These are phyloP conservation scores for Claviceps sorghi DNA, from an alignment of 2,329 filamentous ascomycete species.

Conservation along the genomic window DNA sequence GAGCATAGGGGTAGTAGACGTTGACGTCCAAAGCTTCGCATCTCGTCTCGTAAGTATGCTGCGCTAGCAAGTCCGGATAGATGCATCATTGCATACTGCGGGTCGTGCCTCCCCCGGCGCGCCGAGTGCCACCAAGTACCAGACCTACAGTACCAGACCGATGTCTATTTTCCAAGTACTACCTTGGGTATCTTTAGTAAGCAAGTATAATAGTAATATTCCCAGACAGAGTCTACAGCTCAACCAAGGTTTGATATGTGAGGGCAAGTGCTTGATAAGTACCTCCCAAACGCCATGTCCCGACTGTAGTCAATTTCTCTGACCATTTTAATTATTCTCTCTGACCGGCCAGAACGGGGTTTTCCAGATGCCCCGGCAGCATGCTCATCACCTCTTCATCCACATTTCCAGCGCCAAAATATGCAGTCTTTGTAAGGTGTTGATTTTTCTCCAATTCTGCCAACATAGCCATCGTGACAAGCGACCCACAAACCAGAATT, in stretches of 20 bases:
- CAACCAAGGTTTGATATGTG: too few species aligned
- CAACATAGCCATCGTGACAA: not conserved
- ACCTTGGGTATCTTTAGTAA: too few species aligned
- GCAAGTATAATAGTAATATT: too few species aligned
- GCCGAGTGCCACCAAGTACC: not conserved
- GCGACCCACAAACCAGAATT: not conserved
- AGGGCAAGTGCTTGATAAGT: too few species aligned
- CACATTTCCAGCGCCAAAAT: not conserved
- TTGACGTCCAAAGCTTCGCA: not conserved
- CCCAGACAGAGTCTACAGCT: too few species aligned
- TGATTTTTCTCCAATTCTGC: not conserved
- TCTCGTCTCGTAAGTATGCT: not conserved
- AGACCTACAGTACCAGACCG: not conserved
- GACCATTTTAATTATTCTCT: too few species aligned
- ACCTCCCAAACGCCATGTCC: too few species aligned
- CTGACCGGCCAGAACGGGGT: too few species aligned
- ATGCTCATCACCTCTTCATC: too few species aligned
- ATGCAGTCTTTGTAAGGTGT: not conserved
- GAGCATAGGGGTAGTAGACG: not conserved
- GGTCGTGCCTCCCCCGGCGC: conserved; percentile 1
- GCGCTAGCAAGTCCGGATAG: not conserved
- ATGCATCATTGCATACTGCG: conserved; percentile 2
- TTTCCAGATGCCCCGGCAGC: too few species aligned
- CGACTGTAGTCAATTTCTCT: not conserved
- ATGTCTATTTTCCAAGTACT: too few species aligned